Evolutionary conservation across 2,329 filamentous ascomycete species (phyloP), one percentile per base, ranked within the genome.

Genomic region (Pseudogymnoascus verrucosus): DNA sequence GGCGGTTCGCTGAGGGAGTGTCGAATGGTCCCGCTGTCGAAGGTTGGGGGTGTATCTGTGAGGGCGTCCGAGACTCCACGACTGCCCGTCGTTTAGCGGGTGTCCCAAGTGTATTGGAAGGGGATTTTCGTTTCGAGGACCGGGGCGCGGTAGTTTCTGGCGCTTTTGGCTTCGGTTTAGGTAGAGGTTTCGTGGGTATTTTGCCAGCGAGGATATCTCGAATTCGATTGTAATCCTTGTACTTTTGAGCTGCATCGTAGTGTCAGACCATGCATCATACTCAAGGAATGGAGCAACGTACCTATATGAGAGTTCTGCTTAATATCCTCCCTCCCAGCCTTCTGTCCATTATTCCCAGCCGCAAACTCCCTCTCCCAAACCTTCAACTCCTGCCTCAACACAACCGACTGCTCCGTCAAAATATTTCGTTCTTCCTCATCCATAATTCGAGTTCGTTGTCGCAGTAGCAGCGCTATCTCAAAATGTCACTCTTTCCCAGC

Each of bases 311-410:
- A 80, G 69, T 90, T 86, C 62, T 82, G 80, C 76, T 91, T 92
- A 78, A 93, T 92, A 70, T 91, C 89, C n/a, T 86, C 83, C 64
- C 89, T 82, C 60, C 81, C 79, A 3, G 90, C 87, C 77, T 91
- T 93, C 67, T 80, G 82, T 61, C 89, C 89, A 34, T 77, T 78
- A 71, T 93, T 82, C 14, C 78, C 74, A 23, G 78, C 77, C 5
- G 84, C 82, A 78, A 90, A 93, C 5, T 82, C 77, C 67, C 79
- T 84, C 73, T 95, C 90, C 86, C 89, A 95, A 67, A 75, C 74
- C 75, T 93, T 93, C 59, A 93, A 77, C 66, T 90, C 85, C 39
- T 79, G 76, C n/a, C 88, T 83, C n/a, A 92, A 77, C 60, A 79
- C 71, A 67, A 80, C 78, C 11, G 80, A 81, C 69, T 65, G 68